These are phyloP conservation scores for Luvunga scandens DNA, from an alignment of 345 rosid species.

Conservation along the genomic window DNA sequence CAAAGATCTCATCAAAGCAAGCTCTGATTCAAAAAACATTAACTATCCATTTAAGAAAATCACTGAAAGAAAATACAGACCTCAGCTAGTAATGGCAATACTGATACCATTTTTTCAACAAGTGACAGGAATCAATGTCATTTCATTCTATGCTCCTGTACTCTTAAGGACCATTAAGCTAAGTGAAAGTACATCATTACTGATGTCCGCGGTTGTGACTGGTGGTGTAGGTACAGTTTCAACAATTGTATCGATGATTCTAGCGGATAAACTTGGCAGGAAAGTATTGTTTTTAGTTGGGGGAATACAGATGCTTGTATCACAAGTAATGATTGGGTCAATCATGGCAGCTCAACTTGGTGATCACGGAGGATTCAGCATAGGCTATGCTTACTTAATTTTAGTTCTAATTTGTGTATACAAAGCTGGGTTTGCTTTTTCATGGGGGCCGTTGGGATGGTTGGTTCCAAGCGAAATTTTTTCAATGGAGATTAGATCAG, in stretches of 20 bases:
- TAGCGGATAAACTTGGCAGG: conserved; percentile 59
- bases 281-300: conserved; percentile 44
- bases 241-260: conserved; percentile 46
- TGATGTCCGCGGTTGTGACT: conserved; percentile 47
- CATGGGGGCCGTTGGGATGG: conserved; percentile 4
- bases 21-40: conserved; percentile 25
- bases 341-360: not conserved
- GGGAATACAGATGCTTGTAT: conserved; percentile 18
- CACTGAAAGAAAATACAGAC: conserved; percentile 45
- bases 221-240: conserved; percentile 43
- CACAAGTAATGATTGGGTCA: not conserved
- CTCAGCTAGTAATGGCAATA: conserved; percentile 70
- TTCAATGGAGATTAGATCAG: conserved; percentile 30
- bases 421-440: conserved; percentile 57
- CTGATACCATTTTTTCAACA: conserved; percentile 70
- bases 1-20: not conserved
- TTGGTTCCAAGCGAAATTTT: no score
- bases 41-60: conserved; percentile 42
- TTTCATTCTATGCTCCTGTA: conserved; percentile 66
- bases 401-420: conserved; percentile 30
- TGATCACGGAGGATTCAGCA: not conserved
- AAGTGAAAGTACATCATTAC: conserved; percentile 49
- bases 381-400: not conserved
- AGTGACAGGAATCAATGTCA: conserved; percentile 72
- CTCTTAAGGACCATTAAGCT: conserved; percentile 64